A percentile compares a stretch with the other conserved stretches of the same genome.
Evolutionary conservation across 768 basidiomycete species (phyloP).

Genomic region (Coprinellus aureogranulatus): DNA sequence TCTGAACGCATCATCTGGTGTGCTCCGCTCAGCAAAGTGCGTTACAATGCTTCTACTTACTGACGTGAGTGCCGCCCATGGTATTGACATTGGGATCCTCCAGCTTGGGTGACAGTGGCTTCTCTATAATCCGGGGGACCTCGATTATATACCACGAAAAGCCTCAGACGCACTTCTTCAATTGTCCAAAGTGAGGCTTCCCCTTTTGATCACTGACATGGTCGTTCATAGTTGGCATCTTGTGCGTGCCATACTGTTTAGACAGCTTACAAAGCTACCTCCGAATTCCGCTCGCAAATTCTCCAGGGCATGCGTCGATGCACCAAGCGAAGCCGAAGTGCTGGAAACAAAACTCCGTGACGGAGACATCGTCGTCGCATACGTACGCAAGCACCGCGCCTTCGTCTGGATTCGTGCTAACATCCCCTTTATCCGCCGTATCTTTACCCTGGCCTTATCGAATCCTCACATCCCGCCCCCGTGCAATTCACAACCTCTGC

Average conservation of each 20-base stretch:
- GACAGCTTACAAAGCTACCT: slow-evolving; percentile 56
- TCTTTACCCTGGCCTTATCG: too few species aligned
- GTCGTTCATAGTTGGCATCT: too few species aligned
- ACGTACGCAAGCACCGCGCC: slow-evolving; percentile 28
- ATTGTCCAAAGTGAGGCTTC: slow-evolving; percentile 48
- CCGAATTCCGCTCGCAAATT: slow-evolving; percentile 40
- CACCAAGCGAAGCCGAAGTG: slow-evolving; percentile 45
- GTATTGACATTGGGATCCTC: too few species aligned
- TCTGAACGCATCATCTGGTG: slow-evolving; percentile 70
- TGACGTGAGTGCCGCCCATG: slow-evolving; percentile 9
- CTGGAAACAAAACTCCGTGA: slow-evolving; percentile 45
- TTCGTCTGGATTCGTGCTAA: not conserved
- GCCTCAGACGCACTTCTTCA: slow-evolving; percentile 54
- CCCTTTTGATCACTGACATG: not conserved
- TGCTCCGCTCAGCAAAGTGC: slow-evolving; percentile 77
- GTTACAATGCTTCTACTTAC: slow-evolving; percentile 2
- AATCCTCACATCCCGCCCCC: too few species aligned
- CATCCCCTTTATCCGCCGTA: not conserved
- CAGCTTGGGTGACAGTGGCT: slow-evolving; percentile 81
- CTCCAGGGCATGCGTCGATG: slow-evolving; percentile 52
- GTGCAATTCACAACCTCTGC: too few species aligned
- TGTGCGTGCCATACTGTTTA: too few species aligned
- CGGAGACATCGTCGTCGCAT: slow-evolving; percentile 52
- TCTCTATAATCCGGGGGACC: slow-evolving; percentile 66
- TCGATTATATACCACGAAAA: slow-evolving; percentile 55